Percentiles rank a stretch among this genome's conserved stretches.
Conservation (phyloP, 176 grass and related monocot species). For the Rhynchospora breviuscula region DNA sequence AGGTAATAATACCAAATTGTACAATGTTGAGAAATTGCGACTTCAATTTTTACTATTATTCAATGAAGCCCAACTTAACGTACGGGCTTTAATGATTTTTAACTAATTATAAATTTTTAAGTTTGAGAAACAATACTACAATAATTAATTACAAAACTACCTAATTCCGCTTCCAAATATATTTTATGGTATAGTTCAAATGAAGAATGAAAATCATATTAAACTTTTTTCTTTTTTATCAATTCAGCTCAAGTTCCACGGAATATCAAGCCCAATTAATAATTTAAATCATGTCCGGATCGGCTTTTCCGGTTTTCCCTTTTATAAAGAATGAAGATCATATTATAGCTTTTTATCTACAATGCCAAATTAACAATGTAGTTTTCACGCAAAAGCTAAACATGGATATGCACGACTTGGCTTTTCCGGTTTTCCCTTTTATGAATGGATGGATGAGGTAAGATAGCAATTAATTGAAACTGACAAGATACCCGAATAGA, state of each 20-base stretch:
- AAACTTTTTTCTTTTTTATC: too few relatives aligned
- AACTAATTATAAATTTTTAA: too few relatives aligned
- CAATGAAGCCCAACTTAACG: neutral
- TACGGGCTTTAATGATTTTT: too few relatives aligned
- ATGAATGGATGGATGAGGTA: neutral
- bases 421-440: neutral
- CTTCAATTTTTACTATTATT: neutral
- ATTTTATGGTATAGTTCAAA: too few relatives aligned
- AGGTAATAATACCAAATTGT: slow-evolving; percentile 1
- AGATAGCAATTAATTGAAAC: neutral
- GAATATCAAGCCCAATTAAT: neutral
- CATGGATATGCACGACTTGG: neutral
- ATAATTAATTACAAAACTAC: too few relatives aligned
- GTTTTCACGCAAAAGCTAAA: neutral
- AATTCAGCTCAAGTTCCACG: too few relatives aligned
- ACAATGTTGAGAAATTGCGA: neutral
- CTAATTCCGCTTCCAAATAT: too few relatives aligned
- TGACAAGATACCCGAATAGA: neutral
- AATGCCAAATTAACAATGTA: neutral
- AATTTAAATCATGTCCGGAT: neutral
- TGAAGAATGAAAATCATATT: too few relatives aligned
- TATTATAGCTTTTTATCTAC: neutral
- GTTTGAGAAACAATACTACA: too few relatives aligned
- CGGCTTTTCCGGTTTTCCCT: too few relatives aligned
- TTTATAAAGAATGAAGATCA: too few relatives aligned